These are phyloP conservation scores for Lablab purpureus DNA, from an alignment of 306 rosid species.

Conservation along the genomic window DNA sequence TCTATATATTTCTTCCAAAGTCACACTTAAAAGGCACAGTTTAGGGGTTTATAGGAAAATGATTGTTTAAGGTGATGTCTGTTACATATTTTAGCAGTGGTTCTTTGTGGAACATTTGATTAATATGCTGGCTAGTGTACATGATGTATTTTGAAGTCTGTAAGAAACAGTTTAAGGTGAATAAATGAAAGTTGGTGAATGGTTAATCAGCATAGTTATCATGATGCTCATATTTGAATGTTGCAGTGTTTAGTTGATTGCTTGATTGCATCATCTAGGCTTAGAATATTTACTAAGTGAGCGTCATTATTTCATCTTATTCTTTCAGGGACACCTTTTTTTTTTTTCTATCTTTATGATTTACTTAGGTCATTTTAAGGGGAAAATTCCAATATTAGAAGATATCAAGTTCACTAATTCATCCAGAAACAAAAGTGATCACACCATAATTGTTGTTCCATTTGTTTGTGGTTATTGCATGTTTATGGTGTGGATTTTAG, in stretches of 20 bases:
- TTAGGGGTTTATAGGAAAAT: not conserved
- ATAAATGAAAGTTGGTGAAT: not conserved
- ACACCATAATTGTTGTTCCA: too few species aligned
- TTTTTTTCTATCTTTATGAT: too few species aligned
- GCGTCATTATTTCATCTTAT: not conserved
- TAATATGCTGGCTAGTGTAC: not conserved
- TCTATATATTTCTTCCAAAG: not conserved
- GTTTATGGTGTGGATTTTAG: too few species aligned
- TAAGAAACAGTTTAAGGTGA: not conserved
- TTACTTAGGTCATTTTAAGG: too few species aligned
- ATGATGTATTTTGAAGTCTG: not conserved
- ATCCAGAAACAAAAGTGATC: too few species aligned
- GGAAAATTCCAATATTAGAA: too few species aligned
- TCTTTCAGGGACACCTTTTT: too few species aligned
- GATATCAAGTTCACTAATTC: too few species aligned
- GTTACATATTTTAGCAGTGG: not conserved
- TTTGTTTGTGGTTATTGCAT: too few species aligned
- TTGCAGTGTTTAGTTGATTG: not conserved
- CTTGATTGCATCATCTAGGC: not conserved
- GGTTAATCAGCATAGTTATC: too few species aligned
- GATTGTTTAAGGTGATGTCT: not conserved
- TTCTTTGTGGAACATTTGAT: not conserved
- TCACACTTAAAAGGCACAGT: not conserved
- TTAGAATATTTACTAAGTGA: not conserved
- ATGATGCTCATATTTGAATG: not conserved